Percentiles rank a stretch among this genome's conserved stretches.
phyloP scores from a whole-genome alignment of 2,329 filamentous ascomycete species.

The Pseudofabraea citricarpa region DNA sequence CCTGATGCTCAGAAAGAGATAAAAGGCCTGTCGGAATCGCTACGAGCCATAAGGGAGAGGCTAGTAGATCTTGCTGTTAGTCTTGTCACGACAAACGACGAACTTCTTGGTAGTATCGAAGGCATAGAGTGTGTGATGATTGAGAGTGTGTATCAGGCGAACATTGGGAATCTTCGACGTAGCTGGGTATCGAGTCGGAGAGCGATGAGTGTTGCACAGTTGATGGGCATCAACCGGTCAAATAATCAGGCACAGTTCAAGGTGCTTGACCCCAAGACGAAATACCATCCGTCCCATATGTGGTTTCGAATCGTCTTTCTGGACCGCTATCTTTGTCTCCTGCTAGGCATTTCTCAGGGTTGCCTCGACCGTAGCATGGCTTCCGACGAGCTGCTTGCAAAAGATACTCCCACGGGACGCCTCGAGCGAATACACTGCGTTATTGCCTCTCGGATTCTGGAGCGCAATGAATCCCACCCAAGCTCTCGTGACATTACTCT shows the following conservation, averaged over 20 bases:
- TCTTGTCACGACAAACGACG: slow-evolving; percentile 40
- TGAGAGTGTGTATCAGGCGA: slow-evolving; percentile 36
- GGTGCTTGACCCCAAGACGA: slow-evolving; percentile 26
- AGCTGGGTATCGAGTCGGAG: slow-evolving; percentile 39
- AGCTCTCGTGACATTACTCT: slow-evolving; percentile 16
- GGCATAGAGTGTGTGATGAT: slow-evolving; percentile 44
- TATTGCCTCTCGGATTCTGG: slow-evolving; percentile 32
- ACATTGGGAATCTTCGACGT: slow-evolving; percentile 40
- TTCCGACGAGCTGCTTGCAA: slow-evolving; percentile 19
- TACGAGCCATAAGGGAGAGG: slow-evolving; percentile 19
- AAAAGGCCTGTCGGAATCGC: slow-evolving; percentile 8
- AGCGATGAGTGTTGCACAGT: slow-evolving; percentile 38
- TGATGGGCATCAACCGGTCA: slow-evolving; percentile 23
- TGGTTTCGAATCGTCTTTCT: slow-evolving; percentile 41
- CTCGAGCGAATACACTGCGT: slow-evolving; percentile 41
- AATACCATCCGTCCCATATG: slow-evolving; percentile 32
- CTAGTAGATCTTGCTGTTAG: slow-evolving; percentile 7
- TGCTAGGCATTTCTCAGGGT: slow-evolving; percentile 41
- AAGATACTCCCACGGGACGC: slow-evolving; percentile 34
- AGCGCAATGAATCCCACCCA: slow-evolving; percentile 29
- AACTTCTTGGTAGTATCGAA: slow-evolving; percentile 39
- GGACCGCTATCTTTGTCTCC: slow-evolving; percentile 43
- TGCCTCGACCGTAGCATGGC: slow-evolving; percentile 36
- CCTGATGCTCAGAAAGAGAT: slow-evolving; percentile 6
- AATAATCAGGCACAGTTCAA: slow-evolving; percentile 6